These are phyloP conservation scores for Coffea eugenioides DNA, from an alignment of 257 asterid species.

Conservation along the genomic window DNA sequence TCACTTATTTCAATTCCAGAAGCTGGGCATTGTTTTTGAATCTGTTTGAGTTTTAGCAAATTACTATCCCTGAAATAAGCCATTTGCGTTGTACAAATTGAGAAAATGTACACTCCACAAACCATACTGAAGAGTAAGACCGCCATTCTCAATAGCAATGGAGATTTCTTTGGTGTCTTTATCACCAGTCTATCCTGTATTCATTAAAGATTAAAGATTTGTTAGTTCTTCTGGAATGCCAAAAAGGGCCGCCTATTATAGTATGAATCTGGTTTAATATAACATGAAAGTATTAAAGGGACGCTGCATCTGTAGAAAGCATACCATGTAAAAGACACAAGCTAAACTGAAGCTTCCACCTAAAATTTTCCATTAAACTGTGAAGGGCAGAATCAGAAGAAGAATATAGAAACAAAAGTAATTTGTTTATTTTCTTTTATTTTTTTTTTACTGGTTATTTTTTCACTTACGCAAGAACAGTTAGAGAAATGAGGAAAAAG, in stretches of 20 bases:
- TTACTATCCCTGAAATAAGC: conserved; percentile 26
- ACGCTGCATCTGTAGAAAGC: conserved; percentile 1
- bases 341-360: conserved; percentile 47
- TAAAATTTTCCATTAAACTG: conserved; percentile 41
- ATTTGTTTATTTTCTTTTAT: background rate
- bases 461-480: background rate
- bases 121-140: conserved; percentile 42
- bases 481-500: conserved; percentile 43
- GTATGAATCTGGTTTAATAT: background rate
- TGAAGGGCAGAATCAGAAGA: background rate
- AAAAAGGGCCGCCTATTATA: background rate
- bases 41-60: conserved; percentile 25
- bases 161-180: conserved; percentile 51
- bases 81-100: conserved; percentile 48
- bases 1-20: conserved; percentile 33
- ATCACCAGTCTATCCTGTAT: conserved; percentile 44
- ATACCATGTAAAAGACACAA: background rate
- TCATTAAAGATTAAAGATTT: background rate
- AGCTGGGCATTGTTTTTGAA: conserved; percentile 38
- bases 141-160: conserved; percentile 43
- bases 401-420: background rate
- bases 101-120: conserved; percentile 53
- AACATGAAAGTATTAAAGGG: background rate
- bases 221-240: background rate
- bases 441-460: conserved; percentile 1